Evolutionary conservation across 169 alveolate genomes (phyloP).

Genomic region (Neospora caninum): DNA sequence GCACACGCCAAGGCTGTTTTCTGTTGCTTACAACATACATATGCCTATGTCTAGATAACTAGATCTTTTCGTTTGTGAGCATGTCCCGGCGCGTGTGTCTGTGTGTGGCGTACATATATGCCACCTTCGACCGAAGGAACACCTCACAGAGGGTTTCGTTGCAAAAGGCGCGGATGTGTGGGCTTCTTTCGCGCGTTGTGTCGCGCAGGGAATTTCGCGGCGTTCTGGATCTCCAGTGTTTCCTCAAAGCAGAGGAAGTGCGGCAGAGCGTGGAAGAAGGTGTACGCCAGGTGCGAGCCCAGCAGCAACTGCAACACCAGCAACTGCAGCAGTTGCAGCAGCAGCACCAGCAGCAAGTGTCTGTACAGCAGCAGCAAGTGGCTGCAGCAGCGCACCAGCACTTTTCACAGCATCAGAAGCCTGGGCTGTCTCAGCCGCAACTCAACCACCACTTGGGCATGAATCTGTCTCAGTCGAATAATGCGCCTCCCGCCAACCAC

Average conservation of each 20-base stretch:
- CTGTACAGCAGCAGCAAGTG: conserved; percentile 33
- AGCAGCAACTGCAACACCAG: conserved; percentile 42
- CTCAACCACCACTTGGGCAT: background rate
- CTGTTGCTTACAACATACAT: too few relatives aligned
- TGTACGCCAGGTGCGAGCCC: conserved; percentile 24
- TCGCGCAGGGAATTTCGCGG: conserved; percentile 13
- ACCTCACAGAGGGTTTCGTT: too few relatives aligned
- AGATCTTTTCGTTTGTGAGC: too few relatives aligned
- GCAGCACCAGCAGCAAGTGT: conserved; percentile 41
- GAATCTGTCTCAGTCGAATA: background rate
- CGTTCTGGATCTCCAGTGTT: background rate
- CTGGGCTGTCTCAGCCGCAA: background rate
- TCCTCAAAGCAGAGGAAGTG: conserved; percentile 22
- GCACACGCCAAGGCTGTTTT: too few relatives aligned
- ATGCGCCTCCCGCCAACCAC: background rate
- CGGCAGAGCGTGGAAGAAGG: conserved; percentile 36
- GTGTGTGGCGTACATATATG: too few relatives aligned
- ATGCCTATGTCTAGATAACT: too few relatives aligned
- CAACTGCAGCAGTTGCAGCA: conserved; percentile 40
- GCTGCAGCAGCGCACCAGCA: conserved; percentile 2
- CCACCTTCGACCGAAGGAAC: too few relatives aligned
- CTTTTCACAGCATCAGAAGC: background rate
- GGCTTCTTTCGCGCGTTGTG: background rate
- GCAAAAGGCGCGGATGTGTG: background rate
- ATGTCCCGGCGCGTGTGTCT: too few relatives aligned